A percentile compares a stretch with the other conserved stretches of the same genome.
phyloP scores from a whole-genome alignment of 352 stramenopile genomes.

The Phytopythium chamaehyphon region DNA sequence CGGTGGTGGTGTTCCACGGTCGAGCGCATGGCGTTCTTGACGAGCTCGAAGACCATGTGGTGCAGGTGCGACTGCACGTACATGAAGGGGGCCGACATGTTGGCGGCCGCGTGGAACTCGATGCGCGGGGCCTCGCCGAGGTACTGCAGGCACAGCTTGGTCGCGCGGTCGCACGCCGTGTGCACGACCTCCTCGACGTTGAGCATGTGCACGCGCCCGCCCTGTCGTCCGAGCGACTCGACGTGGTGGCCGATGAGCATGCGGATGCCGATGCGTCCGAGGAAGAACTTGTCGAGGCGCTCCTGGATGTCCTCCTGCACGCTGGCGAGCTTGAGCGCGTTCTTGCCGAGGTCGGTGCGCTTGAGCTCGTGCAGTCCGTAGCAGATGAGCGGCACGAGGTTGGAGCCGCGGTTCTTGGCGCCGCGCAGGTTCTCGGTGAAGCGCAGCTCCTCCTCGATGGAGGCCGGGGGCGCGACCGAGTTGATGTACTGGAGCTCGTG shows the following conservation, averaged over 20 bases:
- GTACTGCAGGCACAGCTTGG: constrained; percentile 51
- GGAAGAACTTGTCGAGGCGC: constrained; percentile 97
- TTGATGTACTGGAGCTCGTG: constrained; percentile 50
- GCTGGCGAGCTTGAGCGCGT: constrained; percentile 48
- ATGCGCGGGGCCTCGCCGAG: constrained; percentile 49
- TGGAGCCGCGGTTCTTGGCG: constrained; percentile 52
- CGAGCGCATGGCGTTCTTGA: constrained; percentile 99
- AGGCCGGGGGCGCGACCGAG: constrained; percentile 32
- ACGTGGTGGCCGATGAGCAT: constrained; percentile 96
- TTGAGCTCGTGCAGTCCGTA: constrained; percentile 68
- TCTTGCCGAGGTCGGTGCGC: constrained; percentile 53
- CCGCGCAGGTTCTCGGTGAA: constrained; percentile 62
- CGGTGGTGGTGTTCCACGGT: constrained; percentile 94
- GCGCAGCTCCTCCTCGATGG: constrained; percentile 45
- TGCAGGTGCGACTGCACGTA: constrained; percentile 82
- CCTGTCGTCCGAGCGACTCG: constrained; percentile 51
- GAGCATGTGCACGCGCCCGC: constrained; percentile 67
- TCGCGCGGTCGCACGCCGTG: constrained; percentile 48
- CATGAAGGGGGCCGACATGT: constrained; percentile 59
- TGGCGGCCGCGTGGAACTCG: constrained; percentile 49
- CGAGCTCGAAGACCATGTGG: constrained; percentile 95
- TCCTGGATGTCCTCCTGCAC: constrained; percentile 74
- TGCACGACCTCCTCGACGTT: constrained; percentile 66
- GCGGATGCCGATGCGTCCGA: constrained; percentile 98
- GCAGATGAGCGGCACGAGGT: constrained; percentile 79